Evolutionary conservation across 78 protist species (phyloP).

Genomic region (slime mould (Dictyostelium discoideum)): DNA sequence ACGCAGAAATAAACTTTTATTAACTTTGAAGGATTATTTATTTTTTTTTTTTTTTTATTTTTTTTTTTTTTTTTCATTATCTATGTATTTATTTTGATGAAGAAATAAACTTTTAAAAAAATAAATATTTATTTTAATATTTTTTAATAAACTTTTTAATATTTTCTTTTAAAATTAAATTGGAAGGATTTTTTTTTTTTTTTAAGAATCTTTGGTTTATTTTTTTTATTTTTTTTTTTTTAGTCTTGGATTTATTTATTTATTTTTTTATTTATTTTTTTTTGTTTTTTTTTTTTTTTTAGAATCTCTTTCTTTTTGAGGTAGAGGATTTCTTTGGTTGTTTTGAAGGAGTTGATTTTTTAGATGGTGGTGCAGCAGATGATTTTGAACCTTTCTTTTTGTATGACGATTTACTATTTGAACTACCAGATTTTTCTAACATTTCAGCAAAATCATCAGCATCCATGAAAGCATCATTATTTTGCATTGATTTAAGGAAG

Average conservation of each 20-base stretch:
- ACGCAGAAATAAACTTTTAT: too few species aligned
- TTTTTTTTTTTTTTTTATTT: too few species aligned
- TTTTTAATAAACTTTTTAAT: too few species aligned
- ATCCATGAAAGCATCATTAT: constrained; percentile 45
- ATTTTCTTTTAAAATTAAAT: too few species aligned
- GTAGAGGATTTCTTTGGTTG: not conserved
- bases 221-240: not conserved
- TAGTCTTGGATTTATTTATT: too few species aligned
- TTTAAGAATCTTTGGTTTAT: not conserved
- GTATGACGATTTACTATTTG: not conserved
- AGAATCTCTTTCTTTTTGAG: constrained; percentile 1
- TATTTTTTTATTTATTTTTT: not conserved
- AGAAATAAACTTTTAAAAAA: too few species aligned
- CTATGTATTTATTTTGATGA: too few species aligned
- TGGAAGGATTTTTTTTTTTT: too few species aligned
- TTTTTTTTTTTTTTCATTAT: too few species aligned
- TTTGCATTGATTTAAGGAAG: not conserved
- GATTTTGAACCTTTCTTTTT: not conserved
- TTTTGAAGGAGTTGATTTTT: not conserved
- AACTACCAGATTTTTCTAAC: constrained; percentile 34
- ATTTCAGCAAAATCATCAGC: constrained; percentile 60
- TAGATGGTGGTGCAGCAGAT: not conserved
- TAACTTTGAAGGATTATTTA: too few species aligned
- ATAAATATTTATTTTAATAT: too few species aligned
- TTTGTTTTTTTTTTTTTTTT: not conserved